Base-by-base conservation (phyloP, 257 asterid species). In the Osmanthus fragrans region DNA sequence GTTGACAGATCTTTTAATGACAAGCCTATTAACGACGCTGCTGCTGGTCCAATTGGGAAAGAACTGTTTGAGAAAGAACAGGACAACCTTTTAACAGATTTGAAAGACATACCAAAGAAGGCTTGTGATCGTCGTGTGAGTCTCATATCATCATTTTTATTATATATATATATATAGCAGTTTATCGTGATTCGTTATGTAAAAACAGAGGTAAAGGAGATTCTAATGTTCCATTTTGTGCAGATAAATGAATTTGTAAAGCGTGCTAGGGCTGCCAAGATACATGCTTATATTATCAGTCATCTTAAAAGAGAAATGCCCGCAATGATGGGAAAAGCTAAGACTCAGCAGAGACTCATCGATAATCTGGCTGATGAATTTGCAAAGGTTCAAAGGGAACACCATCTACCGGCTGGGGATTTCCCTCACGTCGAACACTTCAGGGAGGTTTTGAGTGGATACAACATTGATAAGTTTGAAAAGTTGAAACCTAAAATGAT, bases 241-340 rank as follows among this genome's bases (percentile, higher is more conserved):
- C 93, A 95, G 98, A 93, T 95, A 79, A 93, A 95, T 56, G 99
- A 93, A 84, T 95, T 91, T 74, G 98, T 93, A 12, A 95, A 95
- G 85, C 98, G 99, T 29, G 93, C 99, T 21, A 86, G 98, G 88
- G 96, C 99, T 69, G 99, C 97, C 68, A 95, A 95, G 85, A 93
- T 95, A 76, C 99, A 95, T 83, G 91, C 98, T 78, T 95, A 88
- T 83, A 93, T 95, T 5, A 91, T 95, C 25, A 80, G 98, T 74
- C 99, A 95, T 87, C 84, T 95, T 39, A 95, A 85, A 83, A 90
- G 83, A 80, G 97, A 93, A 81, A 95, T 95, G 99, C 99, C 99
- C 77, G 94, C 96, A 51, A 90, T 95, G 98, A 91, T 95, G 88
- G 99, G 99, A 74, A 95, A 95, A 82, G 91, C 98, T 32, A 93